Base-by-base conservation (phyloP, 345 rosid species). In the Murraya paniculata region DNA sequence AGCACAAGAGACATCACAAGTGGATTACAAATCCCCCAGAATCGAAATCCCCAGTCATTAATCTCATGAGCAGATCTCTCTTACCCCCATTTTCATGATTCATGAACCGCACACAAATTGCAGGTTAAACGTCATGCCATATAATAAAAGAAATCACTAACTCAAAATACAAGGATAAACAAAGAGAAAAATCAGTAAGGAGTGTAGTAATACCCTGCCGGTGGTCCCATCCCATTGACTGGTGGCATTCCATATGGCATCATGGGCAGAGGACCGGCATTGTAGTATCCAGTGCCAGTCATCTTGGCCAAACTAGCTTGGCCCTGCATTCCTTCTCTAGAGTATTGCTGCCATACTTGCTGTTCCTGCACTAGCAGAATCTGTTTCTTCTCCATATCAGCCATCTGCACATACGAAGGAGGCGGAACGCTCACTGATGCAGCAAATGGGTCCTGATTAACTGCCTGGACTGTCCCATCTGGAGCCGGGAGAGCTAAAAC, bases 401-500 rank as follows among this genome's bases (percentile, higher is more conserved):
- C 79, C 92, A 92, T 92, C 81, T 92, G 97, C 61, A 92, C 95
- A 50, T 92, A 92, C 0, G 97, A 87, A 66, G 97, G 97, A 72
- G 97, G 92, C 0, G 95, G 93, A n/a, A 92, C 53, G 73, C 56
- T 71, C 78, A 84, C 66, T 0, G 95, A 92, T 36, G 97, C 97
- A 1, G 93, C 89, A 5, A 92, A 92, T 0, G 95, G 97, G 79
- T 92, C 97, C 80, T 86, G 90, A 86, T 92, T 91, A 64, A 91
- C 84, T 3, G 80, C 67, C 83, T 87, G 87, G 72, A 92, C 91
- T 1, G 89, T 87, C 85, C 97, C 95, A 84, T 91, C 97, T 0
- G 95, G 95, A 28, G 97, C 95, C 0, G 97, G 97, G 74, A 92
- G 95, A 71, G 97, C 97, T 78, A 92, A 76, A 28, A 92, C 90